A percentile compares a stretch with the other conserved stretches of the same genome.
phyloP scores from a whole-genome alignment of 768 basidiomycete species.

The Leccinum variicolor region DNA sequence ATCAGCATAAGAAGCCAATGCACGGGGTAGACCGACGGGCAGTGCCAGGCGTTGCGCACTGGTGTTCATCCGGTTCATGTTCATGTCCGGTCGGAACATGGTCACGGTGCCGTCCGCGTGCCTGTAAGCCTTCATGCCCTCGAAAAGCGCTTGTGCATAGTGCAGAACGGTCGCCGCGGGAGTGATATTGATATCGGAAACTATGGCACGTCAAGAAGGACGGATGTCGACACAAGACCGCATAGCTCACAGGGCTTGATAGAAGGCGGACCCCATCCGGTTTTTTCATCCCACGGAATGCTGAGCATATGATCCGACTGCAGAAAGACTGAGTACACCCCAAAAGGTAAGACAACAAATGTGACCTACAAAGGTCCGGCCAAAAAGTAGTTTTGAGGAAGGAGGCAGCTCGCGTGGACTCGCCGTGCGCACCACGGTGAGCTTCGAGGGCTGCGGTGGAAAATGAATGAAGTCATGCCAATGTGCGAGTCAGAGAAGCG shows the following conservation, averaged over 20 bases:
- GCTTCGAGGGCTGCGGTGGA: constrained; percentile 43
- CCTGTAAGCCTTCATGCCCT: constrained; percentile 93
- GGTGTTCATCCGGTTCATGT: constrained; percentile 93
- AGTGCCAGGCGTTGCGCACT: constrained; percentile 77
- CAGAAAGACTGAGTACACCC: constrained; percentile 5
- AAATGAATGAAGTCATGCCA: neutral
- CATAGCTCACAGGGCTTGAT: constrained; percentile 74
- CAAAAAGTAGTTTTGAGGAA: constrained; percentile 71
- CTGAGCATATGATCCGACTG: constrained; percentile 88
- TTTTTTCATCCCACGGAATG: constrained; percentile 63
- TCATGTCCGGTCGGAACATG: constrained; percentile 94
- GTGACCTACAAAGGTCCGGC: constrained; percentile 71
- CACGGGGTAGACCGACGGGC: constrained; percentile 46
- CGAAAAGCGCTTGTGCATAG: constrained; percentile 89
- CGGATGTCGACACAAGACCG: neutral
- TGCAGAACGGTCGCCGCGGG: constrained; percentile 72
- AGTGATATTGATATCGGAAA: constrained; percentile 20
- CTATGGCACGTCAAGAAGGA: constrained; percentile 15
- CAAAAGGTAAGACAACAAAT: constrained; percentile 2
- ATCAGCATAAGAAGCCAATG: constrained; percentile 1
- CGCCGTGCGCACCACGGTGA: constrained; percentile 46
- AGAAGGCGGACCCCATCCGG: constrained; percentile 80
- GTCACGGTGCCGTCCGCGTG: constrained; percentile 68
- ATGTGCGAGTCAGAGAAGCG: neutral
- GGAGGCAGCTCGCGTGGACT: constrained; percentile 63